Base-by-base conservation (phyloP, 2,329 filamentous ascomycete genomes). In the Aspergillus costaricaensis region DNA sequence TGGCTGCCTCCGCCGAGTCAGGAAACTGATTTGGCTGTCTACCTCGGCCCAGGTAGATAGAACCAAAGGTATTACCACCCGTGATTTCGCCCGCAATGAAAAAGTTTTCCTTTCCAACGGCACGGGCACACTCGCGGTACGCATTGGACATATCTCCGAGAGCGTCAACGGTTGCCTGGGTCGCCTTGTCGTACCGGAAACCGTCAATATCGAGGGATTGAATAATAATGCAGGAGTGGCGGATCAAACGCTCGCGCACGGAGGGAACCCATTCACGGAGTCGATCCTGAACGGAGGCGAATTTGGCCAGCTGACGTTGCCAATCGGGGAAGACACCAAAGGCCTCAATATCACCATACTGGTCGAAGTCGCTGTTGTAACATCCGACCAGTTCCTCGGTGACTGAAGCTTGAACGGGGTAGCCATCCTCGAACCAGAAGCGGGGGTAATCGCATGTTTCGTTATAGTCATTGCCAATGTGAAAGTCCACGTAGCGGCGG, bases 251-350 rank as follows among this genome's bases (percentile, higher is more conserved):
- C 51, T 82, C 78, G 30, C 81, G 75, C 0, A 88, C 85, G 8
- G 81, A 80, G 2, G 84, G 82, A 15, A 80, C 68, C 86, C 86
- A 89, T 64, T 88, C 86, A 48, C 86, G 81, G 3, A 89, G 77
- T 67, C 86, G 85, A 73, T 89, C 86, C 73, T 89, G 86, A 0
- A 88, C 86, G 47, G 83, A 86, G 44, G 85, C 85, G 73, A 88
- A 89, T 64, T 88, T 88, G 21, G 85, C 81, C 41, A 88, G 77
- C 70, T 88, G 84, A 68, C 84, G 83, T 66, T 86, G 76, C 82
- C 83, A 88, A 68, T 87, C 84, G 0, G 84, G 82, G 60, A 83
- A 87, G 9, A 85, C 81, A 62, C 86, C 86, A 65, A 88, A 87
- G 49, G 85, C 85, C 68, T 85, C 83, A 17, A 83, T 83, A 62